Evolutionary conservation across 768 basidiomycete species (phyloP), one percentile per base, ranked within the genome.

Genomic region (Termitomyces heimii): DNA sequence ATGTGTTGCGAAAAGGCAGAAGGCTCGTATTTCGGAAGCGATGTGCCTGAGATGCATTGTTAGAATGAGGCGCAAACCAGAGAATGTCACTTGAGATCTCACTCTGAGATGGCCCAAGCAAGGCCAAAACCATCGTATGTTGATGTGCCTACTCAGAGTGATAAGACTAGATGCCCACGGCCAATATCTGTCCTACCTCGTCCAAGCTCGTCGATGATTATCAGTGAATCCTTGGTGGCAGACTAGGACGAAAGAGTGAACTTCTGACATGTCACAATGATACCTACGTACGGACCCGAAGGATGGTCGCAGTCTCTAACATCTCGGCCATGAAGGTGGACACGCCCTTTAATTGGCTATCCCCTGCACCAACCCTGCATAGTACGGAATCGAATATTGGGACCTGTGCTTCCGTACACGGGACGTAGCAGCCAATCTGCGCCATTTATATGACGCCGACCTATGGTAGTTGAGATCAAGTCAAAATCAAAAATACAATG

Each of bases 261-360:
- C 39, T 52, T 47, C 46, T 54, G n/a, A 42, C 32, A 37, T 28
- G 29, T 26, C 13, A 39, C 1, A 4, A 14, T 20, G 8, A 22
- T 24, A 14, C 16, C 22, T 8, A n/a, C 14, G 29, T 49, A 65
- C 84, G 29, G 37, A 92, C 93, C 65, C 88, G 82, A 43, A 99
- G 80, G 65, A 98, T 98, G 0, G 91, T 92, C 0, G 97, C 95
- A 0, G 95, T 98, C 71, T 99, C 97, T 29, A 99, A 80, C 97
- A 98, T 98, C 71, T 99, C 97, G 1, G 94, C 95, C 96, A 98
- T 98, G 70, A 99, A 99, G 0, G 96, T 99, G 26, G 94, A 96
- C 0, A 99, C 93, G 12, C 97, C 97, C 71, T 97, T 98, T 45
- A 98, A 74, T 68, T 98, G 96, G 69, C 92, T 95, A 69, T 99